Percentiles rank a stretch among this genome's conserved stretches.
Conservation (phyloP, 1,139 yeast genomes). For the Geotrichum bryndzae region DNA sequence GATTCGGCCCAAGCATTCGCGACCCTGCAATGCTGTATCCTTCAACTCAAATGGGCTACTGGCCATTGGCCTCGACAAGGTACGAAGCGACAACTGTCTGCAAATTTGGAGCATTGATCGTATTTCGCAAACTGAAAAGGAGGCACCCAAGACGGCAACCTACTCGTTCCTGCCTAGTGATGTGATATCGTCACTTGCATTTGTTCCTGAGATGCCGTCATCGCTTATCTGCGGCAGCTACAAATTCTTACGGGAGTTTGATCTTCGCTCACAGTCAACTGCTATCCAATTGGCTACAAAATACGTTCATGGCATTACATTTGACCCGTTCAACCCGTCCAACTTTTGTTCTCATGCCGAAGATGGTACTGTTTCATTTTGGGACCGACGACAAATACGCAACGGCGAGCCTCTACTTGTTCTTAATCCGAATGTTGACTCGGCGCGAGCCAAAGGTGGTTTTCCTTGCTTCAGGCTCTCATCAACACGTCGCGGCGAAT, state of each 20-base stretch:
- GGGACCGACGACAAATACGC: slow-evolving; percentile 73
- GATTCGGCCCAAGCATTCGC: slow-evolving; percentile 58
- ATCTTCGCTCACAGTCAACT: slow-evolving; percentile 55
- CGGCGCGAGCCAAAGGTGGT: slow-evolving; percentile 53
- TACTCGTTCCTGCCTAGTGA: slow-evolving; percentile 67
- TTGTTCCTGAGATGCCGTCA: slow-evolving; percentile 54
- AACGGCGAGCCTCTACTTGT: slow-evolving; percentile 26
- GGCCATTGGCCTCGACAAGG: slow-evolving; percentile 77
- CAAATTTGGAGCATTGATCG: slow-evolving; percentile 78
- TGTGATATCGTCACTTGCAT: slow-evolving; percentile 60
- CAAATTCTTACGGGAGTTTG: slow-evolving; percentile 73
- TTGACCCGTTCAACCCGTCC: slow-evolving; percentile 61
- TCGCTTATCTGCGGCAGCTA: slow-evolving; percentile 69
- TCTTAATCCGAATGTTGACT: slow-evolving; percentile 60
- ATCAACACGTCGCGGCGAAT: slow-evolving; percentile 60
- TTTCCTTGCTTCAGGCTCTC: slow-evolving; percentile 70
- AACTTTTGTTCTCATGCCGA: slow-evolving; percentile 72
- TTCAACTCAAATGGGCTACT: slow-evolving; percentile 60
- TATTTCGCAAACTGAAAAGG: slow-evolving; percentile 6
- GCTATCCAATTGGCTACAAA: slow-evolving; percentile 70
- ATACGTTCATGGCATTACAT: slow-evolving; percentile 59
- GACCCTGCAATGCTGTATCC: slow-evolving; percentile 71
- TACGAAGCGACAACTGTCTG: slow-evolving; percentile 69
- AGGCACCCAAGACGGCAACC: slow-evolving; percentile 39
- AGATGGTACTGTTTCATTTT: slow-evolving; percentile 76